Base-by-base conservation (phyloP, 768 basidiomycete genomes). In the Aureoboletus auriporus region DNA sequence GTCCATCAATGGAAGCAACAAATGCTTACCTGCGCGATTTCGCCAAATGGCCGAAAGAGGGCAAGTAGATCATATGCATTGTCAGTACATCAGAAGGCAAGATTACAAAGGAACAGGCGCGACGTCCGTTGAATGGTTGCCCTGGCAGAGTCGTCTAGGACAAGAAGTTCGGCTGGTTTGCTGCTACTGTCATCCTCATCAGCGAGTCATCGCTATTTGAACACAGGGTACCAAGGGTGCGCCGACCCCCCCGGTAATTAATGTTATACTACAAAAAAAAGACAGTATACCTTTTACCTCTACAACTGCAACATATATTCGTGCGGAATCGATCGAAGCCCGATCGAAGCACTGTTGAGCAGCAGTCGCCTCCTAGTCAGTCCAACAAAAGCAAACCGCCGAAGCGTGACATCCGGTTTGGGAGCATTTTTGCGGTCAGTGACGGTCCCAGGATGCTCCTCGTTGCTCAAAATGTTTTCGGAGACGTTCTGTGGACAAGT, bases 381-480 rank as follows among this genome's bases (percentile, higher is more conserved):
- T 79, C 96, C 96, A 8, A 95, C 75, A 60, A 98, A 99, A 0
- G 89, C 96, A 64, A 99, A 94, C 30, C 89, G 77, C 7, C 96
- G 75, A 1, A 86, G 84, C 0, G 83, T 84, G 1, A 91, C 93
- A 62, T 91, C 84, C 0, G 68, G 71, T 65, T 89, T 88, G 26
- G 74, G 74, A 4, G 91, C 81, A 43, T 97, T 76, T 64, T 89
- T 89, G 42, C 84, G 74, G 69, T 98, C 96, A 5, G 96, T 99
- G 39, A 96, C 75, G 1, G 76, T 79, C 5, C 84, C 86, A 0
- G 71, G 69, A 1, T 16, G 78, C 76, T 20, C 72, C 75, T 30
- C 72, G 74, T 51, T 79, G 76, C 48, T 80, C 74, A 55, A 92
- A 89, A 63, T 90, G 84, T 45, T 78, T 76, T 41, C 78, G 74